Conservation (phyloP, 306 rosid species). For the Styphnolobium japonicum region DNA sequence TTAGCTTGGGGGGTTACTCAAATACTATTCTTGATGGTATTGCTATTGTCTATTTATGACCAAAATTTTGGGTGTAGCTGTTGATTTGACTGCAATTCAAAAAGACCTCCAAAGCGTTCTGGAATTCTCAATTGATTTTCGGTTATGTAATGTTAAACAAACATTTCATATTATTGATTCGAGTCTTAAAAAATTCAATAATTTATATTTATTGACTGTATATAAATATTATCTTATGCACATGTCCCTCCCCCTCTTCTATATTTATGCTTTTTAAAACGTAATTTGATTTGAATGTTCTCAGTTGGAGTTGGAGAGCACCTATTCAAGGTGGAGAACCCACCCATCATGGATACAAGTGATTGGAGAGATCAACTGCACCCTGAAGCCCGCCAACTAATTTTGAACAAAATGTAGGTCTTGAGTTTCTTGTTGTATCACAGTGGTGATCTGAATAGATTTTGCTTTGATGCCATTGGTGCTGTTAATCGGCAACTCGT, state of each 20-base stretch:
- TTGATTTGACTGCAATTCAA: no score
- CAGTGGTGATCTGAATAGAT: neutral
- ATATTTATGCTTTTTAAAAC: neutral
- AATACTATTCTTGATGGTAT: no score
- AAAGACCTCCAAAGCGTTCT: no score
- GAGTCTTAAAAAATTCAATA: neutral
- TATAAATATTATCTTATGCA: neutral
- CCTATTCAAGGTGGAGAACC: neutral
- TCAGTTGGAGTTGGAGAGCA: neutral
- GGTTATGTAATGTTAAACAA: no score
- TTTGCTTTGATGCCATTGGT: neutral
- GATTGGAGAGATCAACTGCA: constrained; percentile 33
- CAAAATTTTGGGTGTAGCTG: no score
- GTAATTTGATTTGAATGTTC: neutral
- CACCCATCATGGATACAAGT: neutral
- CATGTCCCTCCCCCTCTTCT: neutral
- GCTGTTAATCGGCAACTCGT: neutral
- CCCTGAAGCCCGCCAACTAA: constrained; percentile 9
- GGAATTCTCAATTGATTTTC: no score
- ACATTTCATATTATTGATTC: no score
- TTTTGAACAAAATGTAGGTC: constrained; percentile 25
- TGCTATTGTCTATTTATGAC: no score
- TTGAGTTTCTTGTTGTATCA: no score
- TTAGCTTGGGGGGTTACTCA: no score
- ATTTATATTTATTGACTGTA: neutral